Conservation (phyloP, 495 filamentous ascomycete genomes). For the Tetracladium marchalianum region DNA sequence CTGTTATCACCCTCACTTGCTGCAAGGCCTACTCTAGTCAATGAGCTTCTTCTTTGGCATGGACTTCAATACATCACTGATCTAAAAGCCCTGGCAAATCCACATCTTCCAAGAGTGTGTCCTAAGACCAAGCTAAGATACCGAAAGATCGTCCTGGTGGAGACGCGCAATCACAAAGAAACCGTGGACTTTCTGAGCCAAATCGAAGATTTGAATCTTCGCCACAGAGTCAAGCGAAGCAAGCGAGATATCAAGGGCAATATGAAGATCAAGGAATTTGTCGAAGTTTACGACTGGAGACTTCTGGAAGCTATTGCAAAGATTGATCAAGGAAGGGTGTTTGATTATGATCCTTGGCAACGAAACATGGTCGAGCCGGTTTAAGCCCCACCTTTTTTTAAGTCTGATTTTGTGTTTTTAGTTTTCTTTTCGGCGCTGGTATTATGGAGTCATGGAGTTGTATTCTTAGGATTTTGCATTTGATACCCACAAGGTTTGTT, state of each 20-base stretch:
- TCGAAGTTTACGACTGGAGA: conserved; percentile 40
- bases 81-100: not conserved
- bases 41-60: conserved; percentile 32
- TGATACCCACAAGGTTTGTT: too few species aligned
- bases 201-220: conserved; percentile 25
- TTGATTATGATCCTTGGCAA: conserved; percentile 11
- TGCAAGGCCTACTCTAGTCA: conserved; percentile 27
- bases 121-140: conserved; percentile 7
- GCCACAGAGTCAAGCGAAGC: conserved; percentile 6
- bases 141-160: conserved; percentile 35
- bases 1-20: conserved; percentile 36
- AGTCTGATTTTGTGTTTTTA: too few species aligned
- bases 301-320: conserved; percentile 32
- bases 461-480: too few species aligned
- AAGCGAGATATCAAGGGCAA: not conserved
- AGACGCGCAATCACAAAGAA: conserved; percentile 26
- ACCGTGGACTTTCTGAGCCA: conserved; percentile 28
- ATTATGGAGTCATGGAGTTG: too few species aligned
- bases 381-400: not conserved
- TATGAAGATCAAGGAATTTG: conserved; percentile 27
- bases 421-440: too few species aligned
- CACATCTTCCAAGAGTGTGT: conserved; percentile 1
- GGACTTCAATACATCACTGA: conserved; percentile 23
- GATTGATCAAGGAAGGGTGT: conserved; percentile 22
- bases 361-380: conserved; percentile 8